A percentile compares a stretch with the other conserved stretches of the same genome.
Evolutionary conservation across 441 rosid species (phyloP).

Genomic region (Populus tomentosa): DNA sequence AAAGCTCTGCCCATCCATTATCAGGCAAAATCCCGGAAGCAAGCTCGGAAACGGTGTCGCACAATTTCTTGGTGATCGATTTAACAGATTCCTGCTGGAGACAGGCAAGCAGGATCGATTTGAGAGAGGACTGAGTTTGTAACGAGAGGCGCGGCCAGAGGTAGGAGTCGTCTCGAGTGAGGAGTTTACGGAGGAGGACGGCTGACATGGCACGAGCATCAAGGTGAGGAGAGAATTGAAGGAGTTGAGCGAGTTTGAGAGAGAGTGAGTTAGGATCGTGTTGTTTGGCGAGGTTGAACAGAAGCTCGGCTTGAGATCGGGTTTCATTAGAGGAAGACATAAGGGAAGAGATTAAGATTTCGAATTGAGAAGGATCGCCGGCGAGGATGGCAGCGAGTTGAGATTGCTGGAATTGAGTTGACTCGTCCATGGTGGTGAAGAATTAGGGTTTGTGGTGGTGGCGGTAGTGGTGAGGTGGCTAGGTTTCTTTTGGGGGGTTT

Average conservation of each 20-base stretch:
- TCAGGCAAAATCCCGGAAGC: too few species aligned
- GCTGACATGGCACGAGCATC: slow-evolving; percentile 95
- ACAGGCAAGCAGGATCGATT: too few species aligned
- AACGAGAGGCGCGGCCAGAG: slow-evolving; percentile 73
- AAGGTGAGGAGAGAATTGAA: slow-evolving; percentile 62
- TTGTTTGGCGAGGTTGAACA: slow-evolving; percentile 88
- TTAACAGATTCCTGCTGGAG: too few species aligned
- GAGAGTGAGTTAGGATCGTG: slow-evolving; percentile 77
- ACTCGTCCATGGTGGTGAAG: slow-evolving; percentile 52
- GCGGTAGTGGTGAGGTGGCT: neutral
- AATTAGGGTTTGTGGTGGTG: neutral
- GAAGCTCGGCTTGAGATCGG: slow-evolving; percentile 84
- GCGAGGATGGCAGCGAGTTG: slow-evolving; percentile 82
- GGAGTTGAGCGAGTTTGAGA: slow-evolving; percentile 77
- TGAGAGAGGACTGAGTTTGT: too few species aligned
- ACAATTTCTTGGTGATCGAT: too few species aligned
- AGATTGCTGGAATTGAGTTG: slow-evolving; percentile 73
- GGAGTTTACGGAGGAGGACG: slow-evolving; percentile 85
- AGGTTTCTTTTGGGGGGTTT: neutral
- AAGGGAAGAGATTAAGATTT: slow-evolving; percentile 73
- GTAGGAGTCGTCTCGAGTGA: slow-evolving; percentile 84
- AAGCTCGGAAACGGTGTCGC: too few species aligned
- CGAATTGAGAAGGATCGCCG: slow-evolving; percentile 76
- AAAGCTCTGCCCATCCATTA: too few species aligned
- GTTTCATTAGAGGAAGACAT: slow-evolving; percentile 94